phyloP scores from a whole-genome alignment of 2,329 filamentous ascomycete species.

The Rosellinia necatrix region DNA sequence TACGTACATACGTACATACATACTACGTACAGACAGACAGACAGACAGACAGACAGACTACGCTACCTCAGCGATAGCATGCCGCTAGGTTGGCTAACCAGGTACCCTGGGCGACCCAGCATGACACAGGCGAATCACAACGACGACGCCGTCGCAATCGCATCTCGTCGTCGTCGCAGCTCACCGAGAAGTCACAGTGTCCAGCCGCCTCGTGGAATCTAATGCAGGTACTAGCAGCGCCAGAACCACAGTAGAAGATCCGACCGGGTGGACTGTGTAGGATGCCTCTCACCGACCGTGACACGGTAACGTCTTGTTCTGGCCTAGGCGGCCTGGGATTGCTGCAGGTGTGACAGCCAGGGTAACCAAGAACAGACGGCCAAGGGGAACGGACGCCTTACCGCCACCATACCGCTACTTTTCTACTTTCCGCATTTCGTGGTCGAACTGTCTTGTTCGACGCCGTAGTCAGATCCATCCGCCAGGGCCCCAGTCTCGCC shows the following conservation, averaged over 20 bases:
- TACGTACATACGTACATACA: too few relatives aligned
- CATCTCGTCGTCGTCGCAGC: slow-evolving; percentile 29
- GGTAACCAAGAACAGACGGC: too few relatives aligned
- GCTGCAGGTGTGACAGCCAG: slow-evolving; percentile 28
- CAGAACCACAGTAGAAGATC: slow-evolving; percentile 20
- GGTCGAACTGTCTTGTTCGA: slow-evolving; percentile 5
- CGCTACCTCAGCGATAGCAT: background rate
- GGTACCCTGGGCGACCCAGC: slow-evolving; percentile 19
- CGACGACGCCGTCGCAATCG: background rate
- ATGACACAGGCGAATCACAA: slow-evolving; percentile 35
- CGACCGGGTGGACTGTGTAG: slow-evolving; percentile 20
- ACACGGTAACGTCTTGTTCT: slow-evolving; percentile 22
- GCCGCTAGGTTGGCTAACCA: background rate
- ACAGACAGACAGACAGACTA: slow-evolving; percentile 1
- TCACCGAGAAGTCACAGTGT: slow-evolving; percentile 36
- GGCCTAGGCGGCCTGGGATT: slow-evolving; percentile 3
- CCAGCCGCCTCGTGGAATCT: slow-evolving; percentile 35
- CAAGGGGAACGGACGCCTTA: too few relatives aligned
- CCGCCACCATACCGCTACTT: slow-evolving; percentile 31
- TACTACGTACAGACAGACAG: background rate
- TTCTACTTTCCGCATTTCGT: slow-evolving; percentile 22
- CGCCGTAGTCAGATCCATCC: slow-evolving; percentile 26
- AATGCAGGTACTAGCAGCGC: slow-evolving; percentile 39
- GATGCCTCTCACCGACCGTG: slow-evolving; percentile 1
- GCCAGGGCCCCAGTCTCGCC: slow-evolving; percentile 23